Base-by-base conservation (phyloP, 495 filamentous ascomycete species). In the Paragyromitra xinjiangensis region DNA sequence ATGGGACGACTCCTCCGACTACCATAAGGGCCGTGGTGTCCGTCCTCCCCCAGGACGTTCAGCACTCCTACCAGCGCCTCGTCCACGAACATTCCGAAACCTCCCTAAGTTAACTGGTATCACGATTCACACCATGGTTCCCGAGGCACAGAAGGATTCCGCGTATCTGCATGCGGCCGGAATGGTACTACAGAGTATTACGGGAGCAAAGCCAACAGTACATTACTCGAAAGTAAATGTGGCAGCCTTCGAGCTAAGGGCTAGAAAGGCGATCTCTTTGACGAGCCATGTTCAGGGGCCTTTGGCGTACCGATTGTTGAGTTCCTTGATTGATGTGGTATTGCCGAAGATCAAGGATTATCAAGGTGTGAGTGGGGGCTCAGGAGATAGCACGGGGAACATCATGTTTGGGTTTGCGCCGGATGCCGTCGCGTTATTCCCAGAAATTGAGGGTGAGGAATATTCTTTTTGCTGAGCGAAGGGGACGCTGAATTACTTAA, bases 261-360 rank as follows among this genome's bases (percentile, higher is more conserved):
- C 83, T 81, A 85, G 86, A 64, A 90, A 86, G 84, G 88, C 87
- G 37, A 86, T 89, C 65, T 89, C 85, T 80, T 90, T 89, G 83
- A 95, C 88, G 85, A 90, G 89, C 26, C 89, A 92, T 50, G 82
- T 98, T 58, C 84, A 86, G 40, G 92, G 93, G 16, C 91, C 95
- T 84, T 88, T 91, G 63, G 94, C 97, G 82, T 94, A 92, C 73
- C 89, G 96, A 83, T 98, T 98, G 84, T 78, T 99, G 51, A 89
- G 92, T 64, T 94, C 94, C 85, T 83, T 91, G 78, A 86, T 97
- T 50, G 91, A 97, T 84, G 85, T 98, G 4, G 96, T 99, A 7
- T 86, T 98, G 82, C 95, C 95, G 64, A 90, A 90, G 80, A 94
- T 98, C 80, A 99, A 98, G 87, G 95, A 99, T 71, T 99, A 93